Evolutionary conservation across 2,329 filamentous ascomycete genomes (phyloP).

Genomic region (Cladosporium velox): DNA sequence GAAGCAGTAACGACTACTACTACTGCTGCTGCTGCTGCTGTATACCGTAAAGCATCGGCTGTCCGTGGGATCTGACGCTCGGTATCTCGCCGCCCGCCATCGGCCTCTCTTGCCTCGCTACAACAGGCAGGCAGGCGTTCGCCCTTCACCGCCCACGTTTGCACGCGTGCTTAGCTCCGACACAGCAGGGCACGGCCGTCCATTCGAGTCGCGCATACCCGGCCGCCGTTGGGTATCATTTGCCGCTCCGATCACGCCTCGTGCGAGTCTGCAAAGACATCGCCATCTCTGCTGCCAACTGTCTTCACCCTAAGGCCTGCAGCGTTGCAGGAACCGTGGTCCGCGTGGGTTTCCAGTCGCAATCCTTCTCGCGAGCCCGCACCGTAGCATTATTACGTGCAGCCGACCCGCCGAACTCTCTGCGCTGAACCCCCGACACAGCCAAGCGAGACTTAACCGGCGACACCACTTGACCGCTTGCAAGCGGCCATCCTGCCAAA

Average conservation of each 20-base stretch:
- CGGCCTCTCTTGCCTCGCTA: not conserved
- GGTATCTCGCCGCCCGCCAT: not conserved
- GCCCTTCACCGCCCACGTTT: conserved; percentile 17
- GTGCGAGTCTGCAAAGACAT: conserved; percentile 17
- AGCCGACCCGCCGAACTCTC: not conserved
- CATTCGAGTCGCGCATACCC: conserved; percentile 11
- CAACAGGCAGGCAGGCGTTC: not conserved
- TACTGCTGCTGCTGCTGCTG: not conserved
- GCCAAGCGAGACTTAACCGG: conserved; percentile 18
- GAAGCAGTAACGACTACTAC: not conserved
- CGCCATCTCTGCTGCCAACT: conserved; percentile 10
- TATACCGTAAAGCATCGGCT: not conserved
- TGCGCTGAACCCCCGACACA: conserved; percentile 2
- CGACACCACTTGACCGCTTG: conserved; percentile 19
- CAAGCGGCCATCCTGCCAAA: conserved; percentile 22
- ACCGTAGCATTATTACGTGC: conserved; percentile 1
- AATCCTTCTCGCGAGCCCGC: conserved; percentile 5
- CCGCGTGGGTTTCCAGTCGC: conserved; percentile 13
- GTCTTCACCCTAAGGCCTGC: conserved; percentile 21
- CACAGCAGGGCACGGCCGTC: conserved; percentile 10
- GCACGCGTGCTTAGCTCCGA: conserved; percentile 14
- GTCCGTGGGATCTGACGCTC: not conserved
- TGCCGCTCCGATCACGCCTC: conserved; percentile 18
- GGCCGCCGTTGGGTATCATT: conserved; percentile 17
- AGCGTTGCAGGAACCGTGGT: conserved; percentile 21